phyloP scores from a whole-genome alignment of 768 basidiomycete species.

The Mycena epipterygia region DNA sequence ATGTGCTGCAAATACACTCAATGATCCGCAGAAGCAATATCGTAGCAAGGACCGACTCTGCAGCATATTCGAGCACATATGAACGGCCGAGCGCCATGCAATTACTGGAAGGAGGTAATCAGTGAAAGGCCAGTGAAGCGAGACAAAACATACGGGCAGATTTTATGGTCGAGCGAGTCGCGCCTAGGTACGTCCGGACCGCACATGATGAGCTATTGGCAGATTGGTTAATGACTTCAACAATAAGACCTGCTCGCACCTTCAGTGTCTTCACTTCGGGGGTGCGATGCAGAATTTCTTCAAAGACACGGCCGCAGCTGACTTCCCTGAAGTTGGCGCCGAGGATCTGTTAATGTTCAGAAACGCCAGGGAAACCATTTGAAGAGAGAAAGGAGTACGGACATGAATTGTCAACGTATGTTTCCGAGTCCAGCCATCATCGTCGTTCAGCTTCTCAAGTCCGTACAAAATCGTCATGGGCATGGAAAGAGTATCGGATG shows the following conservation, averaged over 20 bases:
- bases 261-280: constrained; percentile 12
- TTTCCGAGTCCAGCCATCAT: constrained; percentile 4
- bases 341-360: neutral
- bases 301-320: neutral
- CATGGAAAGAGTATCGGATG: too few relatives aligned
- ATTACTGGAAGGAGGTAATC: constrained; percentile 16
- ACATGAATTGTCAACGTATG: neutral
- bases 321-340: too few relatives aligned
- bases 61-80: constrained; percentile 15
- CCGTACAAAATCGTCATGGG: constrained; percentile 5
- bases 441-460: neutral
- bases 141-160: constrained; percentile 19
- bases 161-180: constrained; percentile 2
- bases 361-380: neutral
- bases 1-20: constrained; percentile 14
- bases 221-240: neutral
- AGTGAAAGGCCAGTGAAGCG: neutral
- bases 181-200: constrained; percentile 7
- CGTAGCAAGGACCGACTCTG: constrained; percentile 3
- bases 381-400: neutral
- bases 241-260: constrained; percentile 1
- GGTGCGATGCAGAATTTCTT: constrained; percentile 12
- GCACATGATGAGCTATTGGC: constrained; percentile 14
- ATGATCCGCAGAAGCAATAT: neutral
- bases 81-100: constrained; percentile 17